Conservation (phyloP, 148 eudicot genomes). For the Agrostemma githago region DNA sequence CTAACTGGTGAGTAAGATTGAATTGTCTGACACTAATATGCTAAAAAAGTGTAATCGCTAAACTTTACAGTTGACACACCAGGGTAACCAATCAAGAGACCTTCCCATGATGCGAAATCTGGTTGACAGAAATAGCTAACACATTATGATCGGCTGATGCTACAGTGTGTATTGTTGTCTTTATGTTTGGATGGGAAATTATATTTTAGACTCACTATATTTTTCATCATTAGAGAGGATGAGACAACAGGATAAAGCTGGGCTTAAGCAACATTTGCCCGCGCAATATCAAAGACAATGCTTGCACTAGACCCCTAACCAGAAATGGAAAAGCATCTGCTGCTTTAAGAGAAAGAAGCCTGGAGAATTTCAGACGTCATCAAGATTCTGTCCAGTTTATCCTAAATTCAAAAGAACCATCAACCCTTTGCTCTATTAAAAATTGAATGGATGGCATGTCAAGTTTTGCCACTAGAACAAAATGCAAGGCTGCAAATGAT, state of each 20-base stretch:
- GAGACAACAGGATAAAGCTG: background rate
- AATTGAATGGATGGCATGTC: background rate
- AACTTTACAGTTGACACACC: background rate
- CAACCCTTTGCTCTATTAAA: background rate
- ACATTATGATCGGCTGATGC: background rate
- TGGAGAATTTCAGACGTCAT: background rate
- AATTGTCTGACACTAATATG: background rate
- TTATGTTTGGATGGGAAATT: background rate
- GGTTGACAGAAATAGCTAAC: background rate
- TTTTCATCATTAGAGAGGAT: background rate
- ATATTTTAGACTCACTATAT: background rate
- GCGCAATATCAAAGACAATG: background rate
- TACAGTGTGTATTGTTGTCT: background rate
- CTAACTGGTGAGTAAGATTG: background rate
- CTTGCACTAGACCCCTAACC: background rate
- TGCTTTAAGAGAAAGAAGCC: background rate
- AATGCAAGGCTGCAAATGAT: background rate
- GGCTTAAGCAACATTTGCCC: background rate
- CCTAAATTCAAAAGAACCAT: background rate
- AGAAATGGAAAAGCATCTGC: background rate
- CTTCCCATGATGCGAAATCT: background rate
- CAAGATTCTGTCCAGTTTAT: background rate
- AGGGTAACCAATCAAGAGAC: background rate
- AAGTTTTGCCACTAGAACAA: background rate
- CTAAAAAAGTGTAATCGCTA: background rate